Percentiles rank a stretch among this genome's conserved stretches.
Conservation (phyloP, 73 alveolate species). For the Durusdinium trenchii region DNA sequence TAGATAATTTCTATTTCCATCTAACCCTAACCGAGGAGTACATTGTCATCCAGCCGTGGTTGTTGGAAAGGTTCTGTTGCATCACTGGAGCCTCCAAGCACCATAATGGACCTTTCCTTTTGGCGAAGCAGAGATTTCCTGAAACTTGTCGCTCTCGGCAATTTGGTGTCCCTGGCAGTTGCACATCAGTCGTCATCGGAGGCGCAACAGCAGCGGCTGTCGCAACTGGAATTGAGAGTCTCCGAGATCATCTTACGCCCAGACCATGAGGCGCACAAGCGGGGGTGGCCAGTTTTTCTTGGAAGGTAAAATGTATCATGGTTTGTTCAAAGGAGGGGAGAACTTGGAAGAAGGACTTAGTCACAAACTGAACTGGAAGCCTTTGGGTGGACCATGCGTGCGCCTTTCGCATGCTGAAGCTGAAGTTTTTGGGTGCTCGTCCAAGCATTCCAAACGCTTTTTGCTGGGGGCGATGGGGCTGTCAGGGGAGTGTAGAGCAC, state of each 20-base stretch:
- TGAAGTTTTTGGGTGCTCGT: too few species aligned
- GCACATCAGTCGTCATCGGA: background rate
- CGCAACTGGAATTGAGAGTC: conserved; percentile 22
- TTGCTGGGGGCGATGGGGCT: too few species aligned
- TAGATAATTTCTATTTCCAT: too few species aligned
- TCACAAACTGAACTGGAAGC: too few species aligned
- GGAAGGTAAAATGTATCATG: background rate
- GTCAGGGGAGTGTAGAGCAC: too few species aligned
- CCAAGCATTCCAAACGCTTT: too few species aligned
- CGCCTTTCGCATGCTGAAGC: too few species aligned
- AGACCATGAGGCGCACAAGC: conserved; percentile 16
- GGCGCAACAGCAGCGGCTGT: conserved; percentile 37
- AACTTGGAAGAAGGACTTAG: too few species aligned
- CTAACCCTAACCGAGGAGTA: too few species aligned
- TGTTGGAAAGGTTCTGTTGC: too few species aligned
- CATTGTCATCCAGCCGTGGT: too few species aligned
- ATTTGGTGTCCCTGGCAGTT: background rate
- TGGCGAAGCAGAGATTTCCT: background rate
- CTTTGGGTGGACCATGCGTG: too few species aligned
- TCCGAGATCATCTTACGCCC: conserved; percentile 54
- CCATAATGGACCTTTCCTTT: background rate
- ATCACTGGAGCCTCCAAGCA: background rate
- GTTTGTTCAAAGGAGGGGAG: background rate
- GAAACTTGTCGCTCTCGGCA: background rate
- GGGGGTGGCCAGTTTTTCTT: background rate